These are phyloP conservation scores for Moesziomyces parantarcticus DNA, from an alignment of 1,284 basidiomycete genomes.

Conservation along the genomic window DNA sequence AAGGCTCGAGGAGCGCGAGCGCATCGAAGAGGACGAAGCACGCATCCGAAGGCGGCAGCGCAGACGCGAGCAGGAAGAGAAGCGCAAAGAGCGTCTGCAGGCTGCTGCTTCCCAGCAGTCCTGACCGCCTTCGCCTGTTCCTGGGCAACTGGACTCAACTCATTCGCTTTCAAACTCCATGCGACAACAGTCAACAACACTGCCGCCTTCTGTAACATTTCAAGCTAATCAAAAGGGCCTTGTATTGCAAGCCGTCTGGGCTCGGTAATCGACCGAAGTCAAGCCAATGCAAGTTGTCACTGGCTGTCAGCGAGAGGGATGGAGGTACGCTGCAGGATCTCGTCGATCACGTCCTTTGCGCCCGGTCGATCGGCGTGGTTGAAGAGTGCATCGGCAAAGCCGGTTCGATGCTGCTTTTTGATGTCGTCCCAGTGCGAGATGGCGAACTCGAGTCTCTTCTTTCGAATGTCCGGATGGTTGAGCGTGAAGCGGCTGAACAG, in stretches of 20 bases:
- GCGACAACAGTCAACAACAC: not conserved
- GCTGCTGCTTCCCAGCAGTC: slow-evolving; percentile 15
- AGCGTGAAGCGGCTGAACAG: slow-evolving; percentile 24
- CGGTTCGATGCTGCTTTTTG: not conserved
- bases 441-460: slow-evolving; percentile 16
- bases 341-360: slow-evolving; percentile 4
- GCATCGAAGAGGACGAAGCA: slow-evolving; percentile 65
- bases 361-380: not conserved
- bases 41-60: slow-evolving; percentile 57
- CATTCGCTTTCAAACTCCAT: too few species aligned
- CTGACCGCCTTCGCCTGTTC: not conserved
- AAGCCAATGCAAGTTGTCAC: too few species aligned
- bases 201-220: not conserved
- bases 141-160: too few species aligned
- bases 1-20: slow-evolving; percentile 63
- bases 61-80: slow-evolving; percentile 52
- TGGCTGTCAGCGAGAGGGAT: not conserved
- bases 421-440: slow-evolving; percentile 34
- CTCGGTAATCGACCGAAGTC: too few species aligned
- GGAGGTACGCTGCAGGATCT: slow-evolving; percentile 6
- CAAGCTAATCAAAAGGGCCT: not conserved
- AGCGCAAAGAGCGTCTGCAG: slow-evolving; percentile 38
- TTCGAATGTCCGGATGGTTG: slow-evolving; percentile 2
- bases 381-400: slow-evolving; percentile 1
- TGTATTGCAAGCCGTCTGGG: not conserved